Conservation (phyloP, 2,329 filamentous ascomycete genomes). For the Ophiostoma tasmaniense region DNA sequence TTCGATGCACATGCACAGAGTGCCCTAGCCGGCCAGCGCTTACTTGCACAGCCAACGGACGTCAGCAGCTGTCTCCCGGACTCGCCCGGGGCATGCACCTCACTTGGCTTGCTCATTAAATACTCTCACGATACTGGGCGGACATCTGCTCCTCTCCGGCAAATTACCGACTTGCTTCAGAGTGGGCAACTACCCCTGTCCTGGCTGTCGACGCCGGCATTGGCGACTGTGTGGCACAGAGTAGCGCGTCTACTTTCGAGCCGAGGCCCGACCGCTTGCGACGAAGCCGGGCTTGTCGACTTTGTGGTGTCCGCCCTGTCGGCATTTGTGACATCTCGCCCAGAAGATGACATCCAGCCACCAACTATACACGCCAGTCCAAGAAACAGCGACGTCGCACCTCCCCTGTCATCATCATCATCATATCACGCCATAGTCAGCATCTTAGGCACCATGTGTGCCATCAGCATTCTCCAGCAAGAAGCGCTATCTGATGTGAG, state of each 20-base stretch:
- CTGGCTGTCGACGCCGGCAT: slow-evolving; percentile 38
- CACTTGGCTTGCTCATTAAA: slow-evolving; percentile 21
- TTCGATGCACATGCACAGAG: slow-evolving; percentile 13
- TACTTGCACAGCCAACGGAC: neutral
- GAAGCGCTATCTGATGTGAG: slow-evolving; percentile 10
- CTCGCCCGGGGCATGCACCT: slow-evolving; percentile 22
- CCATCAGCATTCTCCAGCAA: slow-evolving; percentile 28
- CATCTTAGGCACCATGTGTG: slow-evolving; percentile 33
- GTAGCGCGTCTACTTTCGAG: slow-evolving; percentile 31
- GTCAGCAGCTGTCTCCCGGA: slow-evolving; percentile 26
- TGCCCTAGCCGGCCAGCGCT: neutral
- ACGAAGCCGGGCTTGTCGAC: slow-evolving; percentile 27
- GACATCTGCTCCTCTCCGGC: slow-evolving; percentile 30
- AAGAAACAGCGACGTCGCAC: neutral
- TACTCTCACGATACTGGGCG: slow-evolving; percentile 28
- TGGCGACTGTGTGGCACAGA: slow-evolving; percentile 34
- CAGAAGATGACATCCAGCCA: neutral
- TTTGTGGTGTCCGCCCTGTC: slow-evolving; percentile 28
- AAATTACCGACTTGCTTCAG: slow-evolving; percentile 31
- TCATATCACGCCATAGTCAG: slow-evolving; percentile 35
- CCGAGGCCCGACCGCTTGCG: slow-evolving; percentile 19
- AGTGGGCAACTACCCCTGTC: slow-evolving; percentile 30
- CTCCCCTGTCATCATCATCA: neutral
- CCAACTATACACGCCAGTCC: neutral
- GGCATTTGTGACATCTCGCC: neutral